Evolutionary conservation across 352 stramenopile genomes (phyloP).

Genomic region (Thalassiosira gravida): DNA sequence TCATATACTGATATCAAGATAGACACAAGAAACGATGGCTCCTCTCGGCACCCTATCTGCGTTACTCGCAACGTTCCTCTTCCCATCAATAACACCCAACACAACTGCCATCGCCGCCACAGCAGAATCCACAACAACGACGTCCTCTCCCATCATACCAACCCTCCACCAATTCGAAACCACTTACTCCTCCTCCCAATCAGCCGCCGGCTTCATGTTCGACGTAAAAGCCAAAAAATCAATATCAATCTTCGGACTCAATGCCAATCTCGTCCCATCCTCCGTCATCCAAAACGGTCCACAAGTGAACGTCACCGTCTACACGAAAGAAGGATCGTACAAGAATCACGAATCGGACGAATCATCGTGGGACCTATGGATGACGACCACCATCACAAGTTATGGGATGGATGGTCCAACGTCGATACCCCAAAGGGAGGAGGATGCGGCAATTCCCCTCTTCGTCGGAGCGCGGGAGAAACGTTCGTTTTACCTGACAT

Average conservation of each 20-base stretch:
- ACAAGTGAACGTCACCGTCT: slow-evolving; percentile 26
- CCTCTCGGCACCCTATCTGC: too few relatives aligned
- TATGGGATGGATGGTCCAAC: slow-evolving; percentile 19
- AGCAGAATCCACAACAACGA: too few relatives aligned
- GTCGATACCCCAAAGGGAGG: slow-evolving; percentile 13
- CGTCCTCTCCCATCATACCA: too few relatives aligned
- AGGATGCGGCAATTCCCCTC: background rate
- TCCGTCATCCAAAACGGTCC: background rate
- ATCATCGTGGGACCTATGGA: slow-evolving; percentile 15
- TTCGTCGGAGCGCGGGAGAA: background rate
- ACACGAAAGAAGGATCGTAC: slow-evolving; percentile 37
- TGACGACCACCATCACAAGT: slow-evolving; percentile 12
- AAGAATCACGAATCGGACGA: slow-evolving; percentile 20
- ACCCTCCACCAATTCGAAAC: too few relatives aligned
- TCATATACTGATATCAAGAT: too few relatives aligned
- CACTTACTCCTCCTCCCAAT: slow-evolving; percentile 9
- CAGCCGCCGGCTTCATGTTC: slow-evolving; percentile 29
- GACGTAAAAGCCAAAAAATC: slow-evolving; percentile 22
- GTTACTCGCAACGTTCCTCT: too few relatives aligned
- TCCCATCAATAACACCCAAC: too few relatives aligned
- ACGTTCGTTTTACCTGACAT: slow-evolving; percentile 38
- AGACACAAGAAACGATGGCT: too few relatives aligned
- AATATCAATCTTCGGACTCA: slow-evolving; percentile 5
- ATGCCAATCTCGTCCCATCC: slow-evolving; percentile 25
- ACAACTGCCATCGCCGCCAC: too few relatives aligned